Percentiles rank a stretch among this genome's conserved stretches.
These are phyloP conservation scores for Colletotrichum sp. DNA, from an alignment of 2,329 filamentous ascomycete species.

Conservation along the genomic window DNA sequence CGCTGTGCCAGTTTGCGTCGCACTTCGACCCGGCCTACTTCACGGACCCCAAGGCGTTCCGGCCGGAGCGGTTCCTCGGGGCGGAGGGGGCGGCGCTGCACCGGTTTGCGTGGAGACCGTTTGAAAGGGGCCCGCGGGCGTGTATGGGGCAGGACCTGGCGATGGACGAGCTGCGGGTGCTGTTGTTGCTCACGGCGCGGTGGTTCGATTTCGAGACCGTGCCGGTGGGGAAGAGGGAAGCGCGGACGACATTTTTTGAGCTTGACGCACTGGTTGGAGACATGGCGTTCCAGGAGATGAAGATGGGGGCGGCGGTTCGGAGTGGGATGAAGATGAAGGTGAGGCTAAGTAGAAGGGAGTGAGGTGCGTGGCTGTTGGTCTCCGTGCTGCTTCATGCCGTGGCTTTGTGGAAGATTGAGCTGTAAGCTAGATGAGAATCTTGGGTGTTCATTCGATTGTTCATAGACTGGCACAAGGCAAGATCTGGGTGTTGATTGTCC, in stretches of 20 bases:
- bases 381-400: neutral
- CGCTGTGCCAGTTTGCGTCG: slow-evolving; percentile 22
- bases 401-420: neutral
- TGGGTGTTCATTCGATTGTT: neutral
- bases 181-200: slow-evolving; percentile 22
- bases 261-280: slow-evolving; percentile 27
- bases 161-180: slow-evolving; percentile 32
- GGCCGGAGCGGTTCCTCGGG: slow-evolving; percentile 45
- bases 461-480: neutral
- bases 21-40: slow-evolving; percentile 40
- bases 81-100: slow-evolving; percentile 8
- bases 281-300: slow-evolving; percentile 18
- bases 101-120: slow-evolving; percentile 26
- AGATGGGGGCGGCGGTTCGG: slow-evolving; percentile 13
- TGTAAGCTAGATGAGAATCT: neutral
- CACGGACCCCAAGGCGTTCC: slow-evolving; percentile 39
- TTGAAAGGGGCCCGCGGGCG: slow-evolving; percentile 37
- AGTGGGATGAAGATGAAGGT: neutral
- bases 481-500: neutral
- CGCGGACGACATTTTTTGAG: slow-evolving; percentile 21
- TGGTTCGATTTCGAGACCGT: slow-evolving; percentile 28
- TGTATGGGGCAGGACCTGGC: slow-evolving; percentile 40
- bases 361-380: no score
- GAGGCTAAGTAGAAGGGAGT: neutral
- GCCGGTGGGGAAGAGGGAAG: neutral